Base-by-base conservation (phyloP, 768 basidiomycete species). In the Lactifluus echinatus region DNA sequence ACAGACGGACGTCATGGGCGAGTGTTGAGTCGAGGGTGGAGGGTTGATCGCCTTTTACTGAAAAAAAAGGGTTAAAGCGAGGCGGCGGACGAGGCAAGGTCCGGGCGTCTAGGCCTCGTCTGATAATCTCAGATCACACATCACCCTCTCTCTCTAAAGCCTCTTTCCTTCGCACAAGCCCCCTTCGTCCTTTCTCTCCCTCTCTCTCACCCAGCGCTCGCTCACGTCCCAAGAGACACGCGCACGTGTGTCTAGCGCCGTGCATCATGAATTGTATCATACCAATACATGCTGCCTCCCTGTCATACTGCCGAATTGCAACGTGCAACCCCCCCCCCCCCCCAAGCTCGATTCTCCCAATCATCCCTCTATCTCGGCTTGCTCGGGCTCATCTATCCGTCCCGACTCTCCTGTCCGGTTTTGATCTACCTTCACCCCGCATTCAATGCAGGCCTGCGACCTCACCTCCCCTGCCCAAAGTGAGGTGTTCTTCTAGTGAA, bases 161-260 rank as follows among this genome's bases (percentile, higher is more conserved):
- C 57, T 58, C 45, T 58, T 57, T 53, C 26, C 26, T 36, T 23
- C 21, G n/a, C n/a, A n/a, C n/a, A n/a, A n/a, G n/a, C 40, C 19
- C 47, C 17, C 55, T 5, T 17, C 17, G 10, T 26, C n/a, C 10
- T 17, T 14, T 23, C n/a, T 24, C 15, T 6, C 2, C 23, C 42
- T 40, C 55, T 42, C 37, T 36, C n/a, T n/a, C n/a, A n/a, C n/a
- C n/a, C n/a, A n/a, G n/a, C n/a, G n/a, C n/a, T n/a, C n/a, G 33
- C 14, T 21, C 33, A 26, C 19, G 33, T 50, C 28, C 17, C 37
- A 40, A 11, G n/a, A n/a, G n/a, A n/a, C n/a, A n/a, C n/a, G 42
- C 57, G 57, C 57, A 58, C 57, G 57, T 58, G 52, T 53, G 46
- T 56, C 24, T 21, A 8, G 23, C 55, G 54, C 51, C 51, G 10